Evolutionary conservation across 129 eudicot species (phyloP), one percentile per base, ranked within the genome.

Genomic region (Escallonia rubra): DNA sequence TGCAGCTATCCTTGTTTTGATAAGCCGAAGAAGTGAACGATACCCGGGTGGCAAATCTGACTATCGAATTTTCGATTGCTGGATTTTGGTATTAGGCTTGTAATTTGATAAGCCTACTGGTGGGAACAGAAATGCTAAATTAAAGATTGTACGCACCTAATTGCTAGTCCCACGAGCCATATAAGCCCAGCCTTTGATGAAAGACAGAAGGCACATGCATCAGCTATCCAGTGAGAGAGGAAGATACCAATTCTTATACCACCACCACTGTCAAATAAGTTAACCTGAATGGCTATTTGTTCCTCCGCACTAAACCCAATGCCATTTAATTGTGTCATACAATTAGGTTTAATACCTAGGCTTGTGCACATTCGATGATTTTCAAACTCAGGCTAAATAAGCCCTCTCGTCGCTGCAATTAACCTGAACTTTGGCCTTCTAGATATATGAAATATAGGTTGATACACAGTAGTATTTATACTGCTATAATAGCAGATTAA

Each of bases 381-480:
- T 70, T 43, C 1, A 4, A 8, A 13, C 70, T 65, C 9, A 49
- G 42, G 41, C 41, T n/a, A 8, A 71, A 16, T 50, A 66, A 2
- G 48, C 77, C 3, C 84, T 80, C 2, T 42, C 49, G 15, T 80
- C 84, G 38, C 70, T 74, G 69, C 80, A 80, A 12, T 70, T 64
- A 6, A 80, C 13, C n/a, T 23, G 41, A 8, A 13, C 4, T 42
- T 2, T 39, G 40, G 16, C 64, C 61, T 7, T 14, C 16, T 4
- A 75, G 80, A 52, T 79, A 80, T 12, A 74, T 16, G 15, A 57
- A 64, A 8, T 70, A 74, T 2, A 79, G 58, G 43, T 59, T 51
- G 43, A 23, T 23, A 23, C 34, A 1, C 34, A 23, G 34, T 23
- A 23, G 34, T 23, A 23, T 23, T 23, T 23, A 1, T 23, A 23